Evolutionary conservation across 495 filamentous ascomycete genomes (phyloP).

Genomic region (Penicillium crystallinum): DNA sequence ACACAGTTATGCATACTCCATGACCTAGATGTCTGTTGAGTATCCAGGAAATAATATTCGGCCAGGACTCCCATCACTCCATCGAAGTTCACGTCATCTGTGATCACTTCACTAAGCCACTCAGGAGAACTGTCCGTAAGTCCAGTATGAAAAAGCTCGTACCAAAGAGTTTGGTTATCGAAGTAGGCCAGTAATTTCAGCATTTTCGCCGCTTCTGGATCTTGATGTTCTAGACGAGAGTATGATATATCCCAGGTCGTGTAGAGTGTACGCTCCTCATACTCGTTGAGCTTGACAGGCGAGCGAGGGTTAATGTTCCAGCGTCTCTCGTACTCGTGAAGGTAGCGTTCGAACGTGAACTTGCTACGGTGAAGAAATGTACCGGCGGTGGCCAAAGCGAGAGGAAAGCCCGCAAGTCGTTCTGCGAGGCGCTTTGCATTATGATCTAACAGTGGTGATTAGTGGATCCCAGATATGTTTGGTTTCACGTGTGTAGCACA

Average conservation of each 20-base stretch:
- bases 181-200: conserved; percentile 10
- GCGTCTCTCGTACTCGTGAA: conserved; percentile 6
- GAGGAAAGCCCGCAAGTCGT: conserved; percentile 6
- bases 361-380: conserved; percentile 4
- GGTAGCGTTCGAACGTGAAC: conserved; percentile 5
- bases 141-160: background rate
- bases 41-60: conserved; percentile 9
- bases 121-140: too few relatives aligned
- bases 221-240: background rate
- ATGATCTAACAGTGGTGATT: background rate
- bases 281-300: background rate
- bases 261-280: background rate
- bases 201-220: conserved; percentile 7
- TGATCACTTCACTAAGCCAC: conserved; percentile 7
- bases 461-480: conserved; percentile 3
- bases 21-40: background rate
- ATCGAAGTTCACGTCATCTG: background rate
- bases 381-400: conserved; percentile 9
- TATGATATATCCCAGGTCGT: conserved; percentile 11
- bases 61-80: background rate
- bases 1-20: conserved; percentile 12
- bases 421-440: conserved; percentile 1
- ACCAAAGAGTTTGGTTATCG: conserved; percentile 1
- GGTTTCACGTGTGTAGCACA: conserved; percentile 1
- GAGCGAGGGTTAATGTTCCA: conserved; percentile 3